Evolutionary conservation across 495 filamentous ascomycete genomes (phyloP).

Genomic region (Tuber calosporum): DNA sequence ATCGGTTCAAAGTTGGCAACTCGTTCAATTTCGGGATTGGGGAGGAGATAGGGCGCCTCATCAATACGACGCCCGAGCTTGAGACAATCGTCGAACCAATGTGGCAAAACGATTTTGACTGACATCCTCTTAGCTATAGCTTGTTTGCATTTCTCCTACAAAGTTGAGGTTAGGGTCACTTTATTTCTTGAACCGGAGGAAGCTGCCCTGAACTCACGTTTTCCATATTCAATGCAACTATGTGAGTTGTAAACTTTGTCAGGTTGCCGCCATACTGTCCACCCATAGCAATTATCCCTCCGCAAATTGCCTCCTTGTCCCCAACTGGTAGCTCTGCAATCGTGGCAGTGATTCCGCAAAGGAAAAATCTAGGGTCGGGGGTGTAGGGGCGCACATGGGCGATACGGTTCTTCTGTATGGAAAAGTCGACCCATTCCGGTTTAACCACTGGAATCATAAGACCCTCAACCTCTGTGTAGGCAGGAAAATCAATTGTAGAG

Average conservation of each 20-base stretch:
- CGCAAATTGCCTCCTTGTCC: constrained; percentile 87
- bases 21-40: constrained; percentile 67
- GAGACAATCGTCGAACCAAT: constrained; percentile 98
- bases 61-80: constrained; percentile 81
- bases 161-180: neutral
- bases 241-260: constrained; percentile 70
- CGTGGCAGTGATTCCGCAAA: constrained; percentile 70
- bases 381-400: constrained; percentile 74
- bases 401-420: constrained; percentile 59
- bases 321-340: constrained; percentile 71
- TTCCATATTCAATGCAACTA: constrained; percentile 74
- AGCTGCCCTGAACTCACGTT: constrained; percentile 42
- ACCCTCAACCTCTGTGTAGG: constrained; percentile 63
- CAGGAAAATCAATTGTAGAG: constrained; percentile 75
- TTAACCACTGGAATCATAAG: constrained; percentile 77
- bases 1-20: constrained; percentile 24
- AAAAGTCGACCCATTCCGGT: constrained; percentile 67
- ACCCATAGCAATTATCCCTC: constrained; percentile 81
- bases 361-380: constrained; percentile 82
- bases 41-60: constrained; percentile 78
- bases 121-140: constrained; percentile 57
- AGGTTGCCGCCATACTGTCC: constrained; percentile 66
- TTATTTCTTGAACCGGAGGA: neutral
- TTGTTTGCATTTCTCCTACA: constrained; percentile 59
- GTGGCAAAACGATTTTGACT: constrained; percentile 82